These are phyloP conservation scores for Fusarium heterosporum DNA, from an alignment of 2,329 filamentous ascomycete genomes.

Conservation along the genomic window DNA sequence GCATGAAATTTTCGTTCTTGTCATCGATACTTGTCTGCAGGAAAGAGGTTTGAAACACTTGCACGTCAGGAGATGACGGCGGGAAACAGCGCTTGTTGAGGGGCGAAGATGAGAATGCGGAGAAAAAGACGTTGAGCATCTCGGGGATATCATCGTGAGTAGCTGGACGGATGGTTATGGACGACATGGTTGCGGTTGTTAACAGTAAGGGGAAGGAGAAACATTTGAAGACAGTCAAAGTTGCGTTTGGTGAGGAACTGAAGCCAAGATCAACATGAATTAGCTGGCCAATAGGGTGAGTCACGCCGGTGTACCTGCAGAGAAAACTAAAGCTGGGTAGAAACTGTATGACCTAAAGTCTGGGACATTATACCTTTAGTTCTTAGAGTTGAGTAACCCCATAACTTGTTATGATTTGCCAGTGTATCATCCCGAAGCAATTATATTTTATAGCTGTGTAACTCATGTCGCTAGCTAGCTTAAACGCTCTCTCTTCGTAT, in stretches of 20 bases:
- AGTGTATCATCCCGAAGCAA: neutral
- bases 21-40: slow-evolving; percentile 41
- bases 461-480: neutral
- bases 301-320: slow-evolving; percentile 14
- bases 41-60: slow-evolving; percentile 36
- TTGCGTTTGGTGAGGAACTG: neutral
- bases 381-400: neutral
- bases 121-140: slow-evolving; percentile 48
- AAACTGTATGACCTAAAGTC: neutral
- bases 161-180: slow-evolving; percentile 53
- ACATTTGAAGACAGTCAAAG: neutral
- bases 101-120: slow-evolving; percentile 48
- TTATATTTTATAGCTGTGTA: slow-evolving; percentile 12
- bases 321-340: neutral
- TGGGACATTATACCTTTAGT: neutral
- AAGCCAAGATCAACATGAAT: neutral
- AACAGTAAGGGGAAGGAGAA: neutral
- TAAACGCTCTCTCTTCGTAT: slow-evolving; percentile 20
- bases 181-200: slow-evolving; percentile 23
- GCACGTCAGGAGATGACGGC: slow-evolving; percentile 42
- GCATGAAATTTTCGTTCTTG: slow-evolving; percentile 48
- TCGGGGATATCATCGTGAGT: slow-evolving; percentile 49
- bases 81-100: slow-evolving; percentile 51
- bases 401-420: slow-evolving; percentile 16
- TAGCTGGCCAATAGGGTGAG: slow-evolving; percentile 10